A percentile compares a stretch with the other conserved stretches of the same genome.
Conservation (phyloP, 1,284 basidiomycete species). For the Malassezia cuniculi region DNA sequence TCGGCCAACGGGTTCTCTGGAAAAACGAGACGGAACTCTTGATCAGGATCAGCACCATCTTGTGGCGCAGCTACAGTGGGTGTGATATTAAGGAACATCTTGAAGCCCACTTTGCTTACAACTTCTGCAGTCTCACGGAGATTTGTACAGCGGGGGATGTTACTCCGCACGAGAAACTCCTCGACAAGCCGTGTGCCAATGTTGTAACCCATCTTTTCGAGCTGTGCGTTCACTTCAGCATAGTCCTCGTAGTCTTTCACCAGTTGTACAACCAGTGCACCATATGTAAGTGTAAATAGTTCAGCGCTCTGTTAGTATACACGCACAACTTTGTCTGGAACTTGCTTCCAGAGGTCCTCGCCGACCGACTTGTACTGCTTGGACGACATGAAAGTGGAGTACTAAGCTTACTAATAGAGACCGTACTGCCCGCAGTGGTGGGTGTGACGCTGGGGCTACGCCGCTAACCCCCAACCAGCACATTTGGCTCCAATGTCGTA, state of each 20-base stretch:
- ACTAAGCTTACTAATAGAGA: no score
- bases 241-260: slow-evolving; percentile 99
- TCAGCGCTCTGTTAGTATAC: slow-evolving; percentile 59
- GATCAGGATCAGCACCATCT: neutral
- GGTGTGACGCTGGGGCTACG: no score
- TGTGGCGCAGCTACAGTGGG: slow-evolving; percentile 53
- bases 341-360: slow-evolving; percentile 43
- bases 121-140: slow-evolving; percentile 66
- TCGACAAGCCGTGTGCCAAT: slow-evolving; percentile 93
- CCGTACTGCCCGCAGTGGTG: no score
- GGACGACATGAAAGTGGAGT: slow-evolving; percentile 16
- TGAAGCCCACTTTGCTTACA: slow-evolving; percentile 66
- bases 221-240: slow-evolving; percentile 58
- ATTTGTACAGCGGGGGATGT: slow-evolving; percentile 58
- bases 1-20: slow-evolving; percentile 95
- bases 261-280: slow-evolving; percentile 90
- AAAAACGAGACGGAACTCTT: slow-evolving; percentile 65
- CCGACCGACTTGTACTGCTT: slow-evolving; percentile 39
- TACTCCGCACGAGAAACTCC: slow-evolving; percentile 84
- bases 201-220: slow-evolving; percentile 75
- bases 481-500: no score
- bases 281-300: slow-evolving; percentile 91
- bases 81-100: slow-evolving; percentile 86
- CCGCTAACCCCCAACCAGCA: no score
- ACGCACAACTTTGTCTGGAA: slow-evolving; percentile 43